Evolutionary conservation across 2,329 filamentous ascomycete species (phyloP), one percentile per base, ranked within the genome.

Genomic region (Magnaporthiopsis incrustans): DNA sequence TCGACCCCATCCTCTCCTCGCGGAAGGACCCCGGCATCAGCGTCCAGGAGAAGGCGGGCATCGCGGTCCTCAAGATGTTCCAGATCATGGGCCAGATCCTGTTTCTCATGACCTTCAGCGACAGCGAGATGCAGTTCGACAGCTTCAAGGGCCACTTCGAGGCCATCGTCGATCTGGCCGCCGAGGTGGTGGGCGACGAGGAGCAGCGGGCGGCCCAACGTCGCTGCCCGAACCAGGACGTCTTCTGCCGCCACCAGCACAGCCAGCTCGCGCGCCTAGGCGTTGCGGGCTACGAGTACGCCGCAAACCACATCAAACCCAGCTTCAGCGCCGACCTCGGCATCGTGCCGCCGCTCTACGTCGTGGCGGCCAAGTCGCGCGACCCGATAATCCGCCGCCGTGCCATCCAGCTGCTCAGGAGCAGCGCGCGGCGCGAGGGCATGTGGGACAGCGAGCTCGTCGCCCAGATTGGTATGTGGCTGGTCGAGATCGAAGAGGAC

Each of bases 401-500:
- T 67, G 87, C 87, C 10, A 85, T 89, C 57, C 79, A 84, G 71
- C 73, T 90, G 53, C 74, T 90, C 64, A 78, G 79, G 62, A 84
- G 80, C 68, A 86, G 82, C 69, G 82, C 85, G 10, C 79, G 86
- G 59, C 78, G 86, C 61, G 88, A 90, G 73, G 87, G 85, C 27
- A 86, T 89, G 80, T 90, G 87, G 87, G 87, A 90, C 69, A 87
- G 83, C 68, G 81, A 84, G 67, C 77, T 86, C 66, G 77, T 80
- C 14, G 83, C 83, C 1, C 78, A 78, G 10, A 85, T 86, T 67
- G 80, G 79, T 60, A 77, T 76, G 65, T 86, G 83, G 82, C 77
- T 86, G 53, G 79, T 82, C 71, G 73, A 77, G 11, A 77, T 85
- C 22, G 84, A 86, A 68, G 84, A 86, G 68, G 77, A 77, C 8